Percentiles rank a stretch among this genome's conserved stretches.
Evolutionary conservation across 352 stramenopile species (phyloP).

Genomic region (Phytophthora citrophthora): DNA sequence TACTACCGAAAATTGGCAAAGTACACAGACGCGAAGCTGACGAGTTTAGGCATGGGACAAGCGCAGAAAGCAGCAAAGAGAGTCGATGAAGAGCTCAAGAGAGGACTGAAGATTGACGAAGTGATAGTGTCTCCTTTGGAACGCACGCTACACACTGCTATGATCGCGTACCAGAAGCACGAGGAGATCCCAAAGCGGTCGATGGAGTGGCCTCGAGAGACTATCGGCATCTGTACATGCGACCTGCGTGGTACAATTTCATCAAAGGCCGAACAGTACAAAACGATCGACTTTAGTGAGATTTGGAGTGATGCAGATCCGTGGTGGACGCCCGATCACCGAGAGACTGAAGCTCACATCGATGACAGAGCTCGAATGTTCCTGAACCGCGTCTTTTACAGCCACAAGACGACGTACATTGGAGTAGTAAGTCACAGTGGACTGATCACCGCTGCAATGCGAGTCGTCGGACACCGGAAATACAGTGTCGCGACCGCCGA

Average conservation of each 20-base stretch:
- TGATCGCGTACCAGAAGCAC: constrained; percentile 30
- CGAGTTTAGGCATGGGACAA: constrained; percentile 24
- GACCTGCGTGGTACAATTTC: constrained; percentile 30
- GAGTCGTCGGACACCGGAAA: constrained; percentile 23
- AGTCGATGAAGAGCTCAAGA: constrained; percentile 16
- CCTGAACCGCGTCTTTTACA: constrained; percentile 36
- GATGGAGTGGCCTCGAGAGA: constrained; percentile 38
- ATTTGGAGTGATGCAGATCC: constrained; percentile 34
- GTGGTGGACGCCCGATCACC: constrained; percentile 30
- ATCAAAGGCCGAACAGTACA: constrained; percentile 28
- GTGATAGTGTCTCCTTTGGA: constrained; percentile 35
- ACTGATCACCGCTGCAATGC: constrained; percentile 20
- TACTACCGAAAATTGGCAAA: constrained; percentile 37
- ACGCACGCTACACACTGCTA: constrained; percentile 31
- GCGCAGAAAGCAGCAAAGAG: constrained; percentile 14
- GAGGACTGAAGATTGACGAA: constrained; percentile 14
- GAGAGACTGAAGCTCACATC: constrained; percentile 33
- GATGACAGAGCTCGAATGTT: constrained; percentile 31
- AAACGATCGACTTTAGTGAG: constrained; percentile 24
- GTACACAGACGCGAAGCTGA: constrained; percentile 36
- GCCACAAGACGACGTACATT: constrained; percentile 6
- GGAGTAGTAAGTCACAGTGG: constrained; percentile 33
- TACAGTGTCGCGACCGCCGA: constrained; percentile 23
- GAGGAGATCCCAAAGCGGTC: constrained; percentile 25
- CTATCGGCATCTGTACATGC: constrained; percentile 33